A percentile compares a stretch with the other conserved stretches of the same genome.
Conservation (phyloP, 192 early-diverging fungal genomes). For the Chytriomyces confervae region DNA sequence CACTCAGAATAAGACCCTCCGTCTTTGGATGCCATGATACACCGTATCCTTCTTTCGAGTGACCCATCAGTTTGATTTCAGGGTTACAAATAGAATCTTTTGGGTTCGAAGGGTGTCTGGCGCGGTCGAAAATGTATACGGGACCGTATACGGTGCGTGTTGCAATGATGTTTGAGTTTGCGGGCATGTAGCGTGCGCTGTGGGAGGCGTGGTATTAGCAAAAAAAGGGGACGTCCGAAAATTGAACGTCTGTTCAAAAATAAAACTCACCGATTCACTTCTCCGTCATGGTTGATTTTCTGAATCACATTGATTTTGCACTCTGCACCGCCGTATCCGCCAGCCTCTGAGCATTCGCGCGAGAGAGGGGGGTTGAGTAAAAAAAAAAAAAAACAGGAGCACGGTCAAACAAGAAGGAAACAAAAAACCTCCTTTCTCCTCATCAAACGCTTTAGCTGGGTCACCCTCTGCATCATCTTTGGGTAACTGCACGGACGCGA, state of each 20-base stretch:
- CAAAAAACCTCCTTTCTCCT: constrained; percentile 69
- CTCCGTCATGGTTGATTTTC: constrained; percentile 95
- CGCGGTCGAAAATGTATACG: constrained; percentile 97
- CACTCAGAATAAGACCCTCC: constrained; percentile 85
- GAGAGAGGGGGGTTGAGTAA: too few relatives aligned
- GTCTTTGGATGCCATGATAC: constrained; percentile 87
- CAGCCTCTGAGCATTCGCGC: constrained; percentile 60
- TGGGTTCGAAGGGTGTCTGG: constrained; percentile 77
- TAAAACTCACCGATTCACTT: constrained; percentile 78
- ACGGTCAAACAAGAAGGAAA: background rate
- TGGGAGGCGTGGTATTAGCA: background rate
- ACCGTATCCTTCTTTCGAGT: constrained; percentile 94
- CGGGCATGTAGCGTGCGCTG: constrained; percentile 96
- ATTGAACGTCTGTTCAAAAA: background rate
- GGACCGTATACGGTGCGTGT: constrained; percentile 90
- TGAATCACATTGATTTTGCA: constrained; percentile 87
- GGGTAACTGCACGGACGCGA: constrained; percentile 89
- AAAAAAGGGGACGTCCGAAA: constrained; percentile 4
- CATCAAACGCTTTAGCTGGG: constrained; percentile 64
- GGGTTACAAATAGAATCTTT: constrained; percentile 81
- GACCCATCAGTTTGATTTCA: constrained; percentile 85
- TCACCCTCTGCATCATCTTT: constrained; percentile 67
- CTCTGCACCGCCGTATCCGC: constrained; percentile 81
- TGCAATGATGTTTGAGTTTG: constrained; percentile 94
- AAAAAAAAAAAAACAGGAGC: too few relatives aligned